Conservation (phyloP, 2,329 filamentous ascomycete species). For the Verticillium alfalfae region DNA sequence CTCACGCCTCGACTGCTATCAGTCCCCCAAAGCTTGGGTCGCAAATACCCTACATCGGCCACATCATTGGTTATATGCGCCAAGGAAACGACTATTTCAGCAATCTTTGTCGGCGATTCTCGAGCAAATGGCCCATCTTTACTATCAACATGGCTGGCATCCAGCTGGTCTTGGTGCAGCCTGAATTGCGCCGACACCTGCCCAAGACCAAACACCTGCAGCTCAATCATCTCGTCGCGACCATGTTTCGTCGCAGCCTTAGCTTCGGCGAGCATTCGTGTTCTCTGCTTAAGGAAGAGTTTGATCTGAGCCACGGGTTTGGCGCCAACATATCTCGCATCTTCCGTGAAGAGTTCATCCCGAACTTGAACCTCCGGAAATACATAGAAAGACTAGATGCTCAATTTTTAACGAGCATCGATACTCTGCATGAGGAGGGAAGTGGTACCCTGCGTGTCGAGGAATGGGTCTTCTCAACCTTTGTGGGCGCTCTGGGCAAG, state of each 20-base stretch:
- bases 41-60: background rate
- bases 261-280: conserved; percentile 5
- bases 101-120: background rate
- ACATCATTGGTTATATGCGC: background rate
- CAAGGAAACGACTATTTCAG: conserved; percentile 5
- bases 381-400: conserved; percentile 5
- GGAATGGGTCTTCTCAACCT: conserved; percentile 7
- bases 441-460: conserved; percentile 2
- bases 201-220: conserved; percentile 3
- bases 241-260: conserved; percentile 5
- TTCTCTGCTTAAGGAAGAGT: conserved; percentile 5
- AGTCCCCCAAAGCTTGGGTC: background rate
- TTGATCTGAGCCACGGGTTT: conserved; percentile 2
- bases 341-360: conserved; percentile 10
- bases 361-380: background rate
- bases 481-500: conserved; percentile 6
- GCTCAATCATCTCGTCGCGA: conserved; percentile 1
- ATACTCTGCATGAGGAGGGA: background rate
- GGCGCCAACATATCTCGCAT: conserved; percentile 2
- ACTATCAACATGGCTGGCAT: conserved; percentile 4
- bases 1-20: background rate
- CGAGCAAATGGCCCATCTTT: conserved; percentile 1
- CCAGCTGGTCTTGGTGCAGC: conserved; percentile 1
- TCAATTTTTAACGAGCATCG: background rate
- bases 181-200: background rate